These are phyloP conservation scores for Blastobotrys illinoisensis DNA, from an alignment of 1,139 yeast genomes.

Conservation along the genomic window DNA sequence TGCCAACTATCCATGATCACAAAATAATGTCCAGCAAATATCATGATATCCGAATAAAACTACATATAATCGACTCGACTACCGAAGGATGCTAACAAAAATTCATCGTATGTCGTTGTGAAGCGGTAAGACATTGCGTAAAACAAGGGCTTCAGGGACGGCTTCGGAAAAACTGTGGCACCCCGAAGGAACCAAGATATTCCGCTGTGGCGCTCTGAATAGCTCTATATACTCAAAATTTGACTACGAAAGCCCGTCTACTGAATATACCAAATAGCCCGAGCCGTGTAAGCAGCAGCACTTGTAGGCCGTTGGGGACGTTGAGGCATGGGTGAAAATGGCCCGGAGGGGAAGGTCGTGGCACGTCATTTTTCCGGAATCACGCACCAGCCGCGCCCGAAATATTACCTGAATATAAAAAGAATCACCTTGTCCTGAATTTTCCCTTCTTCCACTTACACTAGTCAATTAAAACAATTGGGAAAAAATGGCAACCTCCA, in stretches of 20 bases:
- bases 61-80: too few species aligned
- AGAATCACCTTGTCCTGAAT: neutral
- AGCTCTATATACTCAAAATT: too few species aligned
- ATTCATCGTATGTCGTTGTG: too few species aligned
- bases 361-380: slow-evolving; percentile 1
- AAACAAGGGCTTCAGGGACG: neutral
- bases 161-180: neutral
- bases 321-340: neutral
- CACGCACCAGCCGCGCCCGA: neutral
- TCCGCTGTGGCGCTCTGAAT: too few species aligned
- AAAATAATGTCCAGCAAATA: too few species aligned
- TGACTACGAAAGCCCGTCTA: too few species aligned
- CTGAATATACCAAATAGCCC: too few species aligned
- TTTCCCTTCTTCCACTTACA: neutral
- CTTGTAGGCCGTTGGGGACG: neutral
- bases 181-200: too few species aligned
- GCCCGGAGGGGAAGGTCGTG: slow-evolving; percentile 2
- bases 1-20: too few species aligned
- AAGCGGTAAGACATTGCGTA: neutral
- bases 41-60: too few species aligned
- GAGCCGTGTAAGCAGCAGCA: too few species aligned
- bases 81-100: too few species aligned
- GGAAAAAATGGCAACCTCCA: slow-evolving; percentile 15
- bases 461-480: neutral
- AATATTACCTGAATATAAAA: neutral